These are phyloP conservation scores for Boletus insuetus DNA, from an alignment of 768 basidiomycete species.

Conservation along the genomic window DNA sequence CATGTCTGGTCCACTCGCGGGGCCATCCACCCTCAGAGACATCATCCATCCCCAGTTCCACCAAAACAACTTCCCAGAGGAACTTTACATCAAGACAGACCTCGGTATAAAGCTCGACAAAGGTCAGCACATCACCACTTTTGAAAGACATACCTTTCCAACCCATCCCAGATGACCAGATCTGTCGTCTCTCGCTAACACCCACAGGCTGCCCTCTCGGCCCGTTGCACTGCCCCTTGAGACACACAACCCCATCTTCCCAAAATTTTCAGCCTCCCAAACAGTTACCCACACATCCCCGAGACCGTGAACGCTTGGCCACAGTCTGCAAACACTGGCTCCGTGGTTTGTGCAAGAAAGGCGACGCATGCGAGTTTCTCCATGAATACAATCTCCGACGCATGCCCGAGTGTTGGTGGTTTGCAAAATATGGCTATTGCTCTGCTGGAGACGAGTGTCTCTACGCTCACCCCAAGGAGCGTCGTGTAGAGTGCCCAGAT, in stretches of 20 bases:
- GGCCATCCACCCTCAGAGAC: constrained; percentile 60
- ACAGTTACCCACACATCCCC: constrained; percentile 76
- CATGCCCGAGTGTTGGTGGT: constrained; percentile 99
- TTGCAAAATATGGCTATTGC: constrained; percentile 96
- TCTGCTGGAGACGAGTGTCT: constrained; percentile 96
- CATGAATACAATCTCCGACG: constrained; percentile 97
- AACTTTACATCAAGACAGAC: constrained; percentile 77
- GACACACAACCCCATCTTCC: constrained; percentile 86
- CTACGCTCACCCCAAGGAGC: constrained; percentile 92
- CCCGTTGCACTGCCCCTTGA: constrained; percentile 85
- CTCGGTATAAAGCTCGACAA: constrained; percentile 88
- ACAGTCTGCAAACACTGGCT: constrained; percentile 99
- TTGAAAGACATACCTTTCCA: not conserved
- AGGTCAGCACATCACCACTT: constrained; percentile 43
- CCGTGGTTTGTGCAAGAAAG: constrained; percentile 96
- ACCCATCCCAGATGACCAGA: constrained; percentile 74
- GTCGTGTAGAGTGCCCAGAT: constrained; percentile 90
- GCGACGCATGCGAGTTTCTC: constrained; percentile 95
- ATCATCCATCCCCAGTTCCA: constrained; percentile 89
- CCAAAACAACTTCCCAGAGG: constrained; percentile 85
- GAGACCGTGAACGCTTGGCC: constrained; percentile 76
- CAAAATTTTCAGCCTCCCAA: constrained; percentile 90
- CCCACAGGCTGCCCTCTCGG: constrained; percentile 87
- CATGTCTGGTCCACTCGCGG: constrained; percentile 49
- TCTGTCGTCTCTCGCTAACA: constrained; percentile 82